Percentiles rank a stretch among this genome's conserved stretches.
These are phyloP conservation scores for Penicillium frequentans DNA, from an alignment of 2,329 filamentous ascomycete genomes.

Conservation along the genomic window DNA sequence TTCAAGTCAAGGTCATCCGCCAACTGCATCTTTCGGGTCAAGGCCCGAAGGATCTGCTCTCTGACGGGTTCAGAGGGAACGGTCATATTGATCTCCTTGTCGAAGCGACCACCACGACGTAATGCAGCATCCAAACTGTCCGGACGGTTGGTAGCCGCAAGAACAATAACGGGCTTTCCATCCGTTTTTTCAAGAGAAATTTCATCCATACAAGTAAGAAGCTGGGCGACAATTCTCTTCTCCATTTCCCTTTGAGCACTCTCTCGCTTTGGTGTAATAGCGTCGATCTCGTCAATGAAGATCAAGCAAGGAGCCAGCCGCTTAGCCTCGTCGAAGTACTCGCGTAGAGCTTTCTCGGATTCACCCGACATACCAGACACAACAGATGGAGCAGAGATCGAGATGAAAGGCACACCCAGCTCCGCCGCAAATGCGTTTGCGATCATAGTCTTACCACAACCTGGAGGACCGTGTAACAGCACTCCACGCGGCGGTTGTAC, in stretches of 20 bases:
- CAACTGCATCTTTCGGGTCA: slow-evolving; percentile 67
- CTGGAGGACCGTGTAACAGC: slow-evolving; percentile 77
- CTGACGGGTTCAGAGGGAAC: slow-evolving; percentile 79
- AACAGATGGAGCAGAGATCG: slow-evolving; percentile 77
- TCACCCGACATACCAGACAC: slow-evolving; percentile 87
- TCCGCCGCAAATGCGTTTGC: slow-evolving; percentile 76
- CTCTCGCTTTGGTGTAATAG: slow-evolving; percentile 83
- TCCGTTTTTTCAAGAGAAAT: slow-evolving; percentile 70
- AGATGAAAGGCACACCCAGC: slow-evolving; percentile 74
- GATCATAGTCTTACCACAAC: slow-evolving; percentile 84
- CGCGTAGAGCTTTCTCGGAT: slow-evolving; percentile 81
- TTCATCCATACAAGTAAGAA: slow-evolving; percentile 83
- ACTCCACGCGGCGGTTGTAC: slow-evolving; percentile 73
- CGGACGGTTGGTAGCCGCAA: slow-evolving; percentile 86
- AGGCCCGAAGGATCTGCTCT: slow-evolving; percentile 72
- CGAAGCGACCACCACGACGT: slow-evolving; percentile 72
- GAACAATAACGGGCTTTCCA: slow-evolving; percentile 78
- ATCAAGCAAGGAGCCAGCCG: slow-evolving; percentile 82
- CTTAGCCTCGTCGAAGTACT: slow-evolving; percentile 85
- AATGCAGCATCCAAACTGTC: slow-evolving; percentile 82
- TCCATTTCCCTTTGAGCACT: slow-evolving; percentile 86
- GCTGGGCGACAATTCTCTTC: slow-evolving; percentile 78
- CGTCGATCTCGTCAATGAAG: slow-evolving; percentile 90
- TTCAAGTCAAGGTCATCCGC: slow-evolving; percentile 71
- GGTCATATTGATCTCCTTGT: slow-evolving; percentile 80